Base-by-base conservation (phyloP, 2,329 filamentous ascomycete species). In the Trichoderma asperellum region DNA sequence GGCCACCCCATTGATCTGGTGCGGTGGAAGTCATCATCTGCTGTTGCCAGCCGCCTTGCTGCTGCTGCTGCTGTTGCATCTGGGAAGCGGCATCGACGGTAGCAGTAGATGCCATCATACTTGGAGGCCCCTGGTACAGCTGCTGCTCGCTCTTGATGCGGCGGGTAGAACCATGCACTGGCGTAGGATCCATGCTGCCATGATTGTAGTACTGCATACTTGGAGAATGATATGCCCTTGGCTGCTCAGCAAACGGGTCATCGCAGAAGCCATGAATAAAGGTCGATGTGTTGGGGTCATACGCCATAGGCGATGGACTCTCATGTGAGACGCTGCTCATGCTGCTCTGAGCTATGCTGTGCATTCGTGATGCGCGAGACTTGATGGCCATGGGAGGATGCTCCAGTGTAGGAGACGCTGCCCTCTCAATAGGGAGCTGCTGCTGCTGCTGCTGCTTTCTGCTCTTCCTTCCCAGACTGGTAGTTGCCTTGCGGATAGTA, bases 401-500 rank as follows among this genome's bases (percentile, higher is more conserved):
- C 16, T 79, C 77, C 47, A 75, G 73, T n/a, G 73, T 75, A 2
- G 79, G 79, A 24, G 79, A 81, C 16, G 72, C 75, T 7, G 75
- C 73, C 16, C 75, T 73, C 29, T 74, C 70, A 18, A 60, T 52
- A 2, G 73, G 70, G 1, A 68, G 60, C 16, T 40, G 60, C 12
- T 55, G 34, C 27, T 56, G 62, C 12, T 53, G 62, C 52, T 55
- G 61, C 18, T 70, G 63, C 71, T 78, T 80, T 43, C 75, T 76
- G 32, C 70, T 68, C 68, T 75, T 79, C 66, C 78, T 76, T n/a
- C 64, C 64, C 63, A 81, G 72, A 49, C 76, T 78, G 24, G 76
- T 78, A 27, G 78, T 77, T 29, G 81, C 80, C 72, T 81, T 82
- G 64, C 79, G 78, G 57, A 82, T 75, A 4, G 80, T 82, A 40